phyloP scores from a whole-genome alignment of 2,329 filamentous ascomycete genomes.

The Xylariales sp. region DNA sequence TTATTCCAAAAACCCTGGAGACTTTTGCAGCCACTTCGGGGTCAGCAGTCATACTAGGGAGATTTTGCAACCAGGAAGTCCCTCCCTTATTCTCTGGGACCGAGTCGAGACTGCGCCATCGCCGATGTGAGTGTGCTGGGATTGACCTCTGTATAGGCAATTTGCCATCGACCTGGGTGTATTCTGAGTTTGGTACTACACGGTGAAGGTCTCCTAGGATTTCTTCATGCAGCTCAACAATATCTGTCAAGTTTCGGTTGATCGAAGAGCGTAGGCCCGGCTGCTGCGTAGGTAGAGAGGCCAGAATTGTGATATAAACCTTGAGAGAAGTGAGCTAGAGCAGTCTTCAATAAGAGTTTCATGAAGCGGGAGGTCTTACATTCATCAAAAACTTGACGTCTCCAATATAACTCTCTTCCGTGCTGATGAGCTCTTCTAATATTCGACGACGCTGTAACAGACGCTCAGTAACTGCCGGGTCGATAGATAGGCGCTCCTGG shows the following conservation, averaged over 20 bases:
- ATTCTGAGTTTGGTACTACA: conserved; percentile 65
- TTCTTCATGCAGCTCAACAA: conserved; percentile 78
- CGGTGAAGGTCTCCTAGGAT: conserved; percentile 71
- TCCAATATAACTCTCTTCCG: conserved; percentile 83
- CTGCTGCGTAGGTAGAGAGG: conserved; percentile 64
- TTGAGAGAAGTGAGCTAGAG: conserved; percentile 27
- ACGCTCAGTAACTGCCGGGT: conserved; percentile 67
- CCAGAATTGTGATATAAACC: conserved; percentile 73
- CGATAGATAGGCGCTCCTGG: conserved; percentile 51
- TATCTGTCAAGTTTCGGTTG: conserved; percentile 72
- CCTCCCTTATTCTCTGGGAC: conserved; percentile 36
- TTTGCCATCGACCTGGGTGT: conserved; percentile 39
- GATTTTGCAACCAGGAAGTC: conserved; percentile 37
- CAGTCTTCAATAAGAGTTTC: conserved; percentile 1
- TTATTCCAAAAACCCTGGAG: conserved; percentile 55
- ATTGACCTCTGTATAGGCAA: conserved; percentile 13
- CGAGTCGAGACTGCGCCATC: conserved; percentile 44
- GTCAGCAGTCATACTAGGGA: conserved; percentile 51
- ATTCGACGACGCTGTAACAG: conserved; percentile 73
- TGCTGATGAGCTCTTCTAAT: conserved; percentile 78
- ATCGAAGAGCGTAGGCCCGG: conserved; percentile 65
- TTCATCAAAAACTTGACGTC: conserved; percentile 85
- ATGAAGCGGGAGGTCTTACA: conserved; percentile 42
- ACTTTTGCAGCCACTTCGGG: conserved; percentile 57
- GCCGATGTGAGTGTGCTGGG: conserved; percentile 30